Conservation (phyloP, 768 basidiomycete genomes). For the Leucosporidium creatinivorum region DNA sequence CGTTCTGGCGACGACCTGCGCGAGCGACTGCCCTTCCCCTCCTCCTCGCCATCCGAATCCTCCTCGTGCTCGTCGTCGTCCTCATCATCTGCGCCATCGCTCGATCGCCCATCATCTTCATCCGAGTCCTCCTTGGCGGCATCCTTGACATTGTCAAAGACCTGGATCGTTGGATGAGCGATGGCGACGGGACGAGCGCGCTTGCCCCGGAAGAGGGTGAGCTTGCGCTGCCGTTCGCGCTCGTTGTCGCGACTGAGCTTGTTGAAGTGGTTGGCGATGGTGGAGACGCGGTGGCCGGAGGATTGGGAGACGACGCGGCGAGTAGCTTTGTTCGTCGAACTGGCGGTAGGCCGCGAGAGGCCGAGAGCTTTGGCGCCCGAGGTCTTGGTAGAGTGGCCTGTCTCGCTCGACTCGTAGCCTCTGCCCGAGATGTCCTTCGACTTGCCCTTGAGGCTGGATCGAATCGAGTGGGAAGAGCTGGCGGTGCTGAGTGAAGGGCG, state of each 20-base stretch:
- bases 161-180: constrained; percentile 51
- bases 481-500: not conserved
- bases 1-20: not conserved
- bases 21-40: not conserved
- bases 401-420: constrained; percentile 4
- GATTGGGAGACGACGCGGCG: constrained; percentile 11
- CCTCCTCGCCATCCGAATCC: not conserved
- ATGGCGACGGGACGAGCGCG: constrained; percentile 84
- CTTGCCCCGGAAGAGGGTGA: constrained; percentile 68
- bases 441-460: constrained; percentile 18
- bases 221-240: constrained; percentile 51
- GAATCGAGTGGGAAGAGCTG: not conserved
- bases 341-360: constrained; percentile 20
- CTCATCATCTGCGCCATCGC: constrained; percentile 24
- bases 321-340: constrained; percentile 13
- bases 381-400: not conserved
- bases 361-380: not conserved
- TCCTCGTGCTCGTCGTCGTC: constrained; percentile 52
- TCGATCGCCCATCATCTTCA: constrained; percentile 33
- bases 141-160: constrained; percentile 76
- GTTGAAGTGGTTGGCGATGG: constrained; percentile 85
- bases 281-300: constrained; percentile 53
- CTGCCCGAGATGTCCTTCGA: constrained; percentile 2
- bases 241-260: constrained; percentile 60
- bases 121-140: constrained; percentile 72